Evolutionary conservation across 1,284 basidiomycete genomes (phyloP).

Genomic region (Rhodotorula sp.): DNA sequence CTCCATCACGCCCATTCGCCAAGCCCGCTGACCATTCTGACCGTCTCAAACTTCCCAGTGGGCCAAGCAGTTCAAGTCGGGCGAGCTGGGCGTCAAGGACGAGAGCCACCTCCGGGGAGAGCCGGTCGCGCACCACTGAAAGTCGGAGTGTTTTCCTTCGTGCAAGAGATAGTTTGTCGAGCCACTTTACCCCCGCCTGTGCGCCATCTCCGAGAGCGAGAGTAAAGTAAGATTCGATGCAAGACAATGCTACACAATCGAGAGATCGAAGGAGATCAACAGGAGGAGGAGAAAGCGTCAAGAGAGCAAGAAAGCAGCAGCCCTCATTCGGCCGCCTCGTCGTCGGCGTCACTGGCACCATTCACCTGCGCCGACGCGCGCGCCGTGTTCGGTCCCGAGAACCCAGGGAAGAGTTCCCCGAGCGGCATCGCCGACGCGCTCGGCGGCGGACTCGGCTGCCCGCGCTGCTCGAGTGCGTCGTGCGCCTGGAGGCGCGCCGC

Average conservation of each 20-base stretch:
- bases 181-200: no score
- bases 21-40: background rate
- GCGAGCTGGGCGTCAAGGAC: conserved; percentile 43
- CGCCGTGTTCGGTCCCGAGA: background rate
- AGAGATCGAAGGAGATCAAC: background rate
- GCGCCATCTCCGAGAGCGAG: no score
- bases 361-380: background rate
- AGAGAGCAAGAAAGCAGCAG: background rate
- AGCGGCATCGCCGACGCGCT: conserved; percentile 12
- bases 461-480: background rate
- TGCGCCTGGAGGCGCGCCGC: background rate
- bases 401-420: background rate
- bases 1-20: background rate
- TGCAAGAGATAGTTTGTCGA: background rate
- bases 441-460: conserved; percentile 10
- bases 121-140: conserved; percentile 33
- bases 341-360: no score
- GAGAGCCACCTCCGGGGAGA: conserved; percentile 37
- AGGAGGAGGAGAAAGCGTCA: background rate
- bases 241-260: background rate
- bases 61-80: conserved; percentile 43
- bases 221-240: background rate
- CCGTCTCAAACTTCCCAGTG: conserved; percentile 18
- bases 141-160: background rate
- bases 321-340: background rate